Evolutionary conservation across 2,329 filamentous ascomycete genomes (phyloP), one percentile per base, ranked within the genome.

Genomic region (Penicillium concentricum): DNA sequence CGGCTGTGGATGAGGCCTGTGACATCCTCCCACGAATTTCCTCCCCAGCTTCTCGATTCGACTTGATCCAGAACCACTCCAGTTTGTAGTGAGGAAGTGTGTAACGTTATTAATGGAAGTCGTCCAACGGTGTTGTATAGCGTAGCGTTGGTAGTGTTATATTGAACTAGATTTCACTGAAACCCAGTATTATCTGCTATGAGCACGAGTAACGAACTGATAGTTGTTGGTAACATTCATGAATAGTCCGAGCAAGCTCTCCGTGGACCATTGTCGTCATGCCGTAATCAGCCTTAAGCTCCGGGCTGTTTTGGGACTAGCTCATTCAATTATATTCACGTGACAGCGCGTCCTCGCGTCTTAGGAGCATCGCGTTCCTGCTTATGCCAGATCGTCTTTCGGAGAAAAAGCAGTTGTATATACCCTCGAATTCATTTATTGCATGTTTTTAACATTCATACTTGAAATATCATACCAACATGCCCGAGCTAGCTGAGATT

Each of bases 401-500:
- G 8, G 16, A 46, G 6, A 26, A 46, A 37, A 35, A 22, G 28
- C 32, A 45, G 22, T 18, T 58, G 6, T 58, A 51, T 45, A 57
- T 56, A 42, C 15, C 35, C 39, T 52, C 16, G 20, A 51, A 50
- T 24, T 16, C 18, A 39, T 52, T 42, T 30, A 41, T 44, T 20
- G 52, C 56, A 34, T 15, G 2, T 39, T 47, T 47, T 54, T 47
- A 20, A 3, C 18, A 12, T 18, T 41, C 18, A n/a, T 49, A 37
- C 26, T 41, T 15, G 16, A 49, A 46, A 32, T 16, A n/a, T 22
- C 26, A 37, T 20, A 30, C 8, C 43, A 67, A 48, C 39, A 81
- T 81, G 79, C 79, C 79, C 59, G 79, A 81, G 54, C 74, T 81
- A 63, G 75, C 77, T 22, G 79, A 81, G 87, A 89, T 97, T 63